These are phyloP conservation scores for Penicillium brasilianum DNA, from an alignment of 2,329 filamentous ascomycete species.

Conservation along the genomic window DNA sequence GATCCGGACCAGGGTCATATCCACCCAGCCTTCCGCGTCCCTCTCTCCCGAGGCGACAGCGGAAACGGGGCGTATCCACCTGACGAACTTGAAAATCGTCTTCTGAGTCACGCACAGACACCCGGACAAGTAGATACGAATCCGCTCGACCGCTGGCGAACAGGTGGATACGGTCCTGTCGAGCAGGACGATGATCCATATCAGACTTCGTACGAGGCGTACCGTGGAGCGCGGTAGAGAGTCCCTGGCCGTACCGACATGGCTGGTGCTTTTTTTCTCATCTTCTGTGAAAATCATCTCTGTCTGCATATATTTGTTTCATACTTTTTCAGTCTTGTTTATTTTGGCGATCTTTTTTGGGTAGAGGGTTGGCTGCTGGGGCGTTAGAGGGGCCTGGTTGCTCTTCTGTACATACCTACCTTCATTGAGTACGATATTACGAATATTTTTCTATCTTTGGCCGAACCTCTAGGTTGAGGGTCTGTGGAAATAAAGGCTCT, in stretches of 20 bases:
- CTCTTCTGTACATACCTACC: background rate
- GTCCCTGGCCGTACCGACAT: background rate
- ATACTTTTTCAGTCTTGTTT: background rate
- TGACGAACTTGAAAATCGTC: slow-evolving; percentile 48
- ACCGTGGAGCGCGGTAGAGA: slow-evolving; percentile 32
- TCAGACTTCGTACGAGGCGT: slow-evolving; percentile 44
- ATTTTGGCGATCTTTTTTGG: slow-evolving; percentile 5
- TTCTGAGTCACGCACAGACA: slow-evolving; percentile 45
- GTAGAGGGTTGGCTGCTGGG: background rate
- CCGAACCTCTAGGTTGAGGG: background rate
- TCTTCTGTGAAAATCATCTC: slow-evolving; percentile 5
- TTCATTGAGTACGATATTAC: slow-evolving; percentile 20
- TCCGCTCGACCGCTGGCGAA: slow-evolving; percentile 43
- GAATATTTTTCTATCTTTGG: slow-evolving; percentile 12
- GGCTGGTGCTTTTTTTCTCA: background rate
- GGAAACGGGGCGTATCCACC: slow-evolving; percentile 38
- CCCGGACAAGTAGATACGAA: slow-evolving; percentile 32
- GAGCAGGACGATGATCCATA: slow-evolving; percentile 40
- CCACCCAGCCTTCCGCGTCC: slow-evolving; percentile 46
- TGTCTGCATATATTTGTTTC: slow-evolving; percentile 10
- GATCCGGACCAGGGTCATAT: slow-evolving; percentile 29
- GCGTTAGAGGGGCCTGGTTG: background rate
- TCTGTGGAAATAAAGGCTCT: background rate
- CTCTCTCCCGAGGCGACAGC: slow-evolving; percentile 35
- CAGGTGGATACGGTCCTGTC: slow-evolving; percentile 45